These are phyloP conservation scores for Saturnispora silvae DNA, from an alignment of 805 yeast species.

Conservation along the genomic window DNA sequence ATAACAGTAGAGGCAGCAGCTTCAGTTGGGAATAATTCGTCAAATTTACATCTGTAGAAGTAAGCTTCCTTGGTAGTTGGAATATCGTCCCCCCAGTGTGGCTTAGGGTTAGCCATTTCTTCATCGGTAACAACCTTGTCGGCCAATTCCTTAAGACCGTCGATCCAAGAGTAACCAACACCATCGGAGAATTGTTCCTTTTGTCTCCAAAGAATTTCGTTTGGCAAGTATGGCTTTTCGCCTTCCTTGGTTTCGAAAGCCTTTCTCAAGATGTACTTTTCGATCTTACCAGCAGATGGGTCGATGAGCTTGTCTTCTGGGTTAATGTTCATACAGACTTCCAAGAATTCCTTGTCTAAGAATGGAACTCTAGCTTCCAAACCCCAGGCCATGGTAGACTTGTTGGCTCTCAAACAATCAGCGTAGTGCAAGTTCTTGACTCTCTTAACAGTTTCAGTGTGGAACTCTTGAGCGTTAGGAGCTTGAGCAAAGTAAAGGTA, in stretches of 20 bases:
- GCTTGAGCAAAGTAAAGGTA: slow-evolving; percentile 96
- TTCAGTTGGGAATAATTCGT: slow-evolving; percentile 78
- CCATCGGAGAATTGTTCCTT: slow-evolving; percentile 99
- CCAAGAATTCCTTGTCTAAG: slow-evolving; percentile 88
- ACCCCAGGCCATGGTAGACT: slow-evolving; percentile 99
- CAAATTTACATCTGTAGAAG: slow-evolving; percentile 97
- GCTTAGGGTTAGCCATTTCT: slow-evolving; percentile 79
- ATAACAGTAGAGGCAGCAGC: slow-evolving; percentile 94
- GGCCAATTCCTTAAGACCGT: slow-evolving; percentile 92
- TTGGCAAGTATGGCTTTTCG: slow-evolving; percentile 81
- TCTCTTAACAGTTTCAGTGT: slow-evolving; percentile 87
- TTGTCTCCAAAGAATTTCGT: slow-evolving; percentile 97
- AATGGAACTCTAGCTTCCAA: slow-evolving; percentile 99
- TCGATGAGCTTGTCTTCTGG: slow-evolving; percentile 86
- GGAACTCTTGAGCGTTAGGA: slow-evolving; percentile 88
- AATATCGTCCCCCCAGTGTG: slow-evolving; percentile 91
- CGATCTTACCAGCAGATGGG: slow-evolving; percentile 65
- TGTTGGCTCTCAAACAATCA: slow-evolving; percentile 97
- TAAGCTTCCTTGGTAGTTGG: slow-evolving; percentile 98
- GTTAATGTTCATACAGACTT: slow-evolving; percentile 86
- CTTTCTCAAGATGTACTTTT: slow-evolving; percentile 92
- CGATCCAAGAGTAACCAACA: slow-evolving; percentile 99
- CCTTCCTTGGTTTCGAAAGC: slow-evolving; percentile 87
- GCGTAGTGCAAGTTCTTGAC: slow-evolving; percentile 95
- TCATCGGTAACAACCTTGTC: slow-evolving; percentile 81